Conservation (phyloP, 805 yeast species). For the Barnettozyma siamensis region DNA sequence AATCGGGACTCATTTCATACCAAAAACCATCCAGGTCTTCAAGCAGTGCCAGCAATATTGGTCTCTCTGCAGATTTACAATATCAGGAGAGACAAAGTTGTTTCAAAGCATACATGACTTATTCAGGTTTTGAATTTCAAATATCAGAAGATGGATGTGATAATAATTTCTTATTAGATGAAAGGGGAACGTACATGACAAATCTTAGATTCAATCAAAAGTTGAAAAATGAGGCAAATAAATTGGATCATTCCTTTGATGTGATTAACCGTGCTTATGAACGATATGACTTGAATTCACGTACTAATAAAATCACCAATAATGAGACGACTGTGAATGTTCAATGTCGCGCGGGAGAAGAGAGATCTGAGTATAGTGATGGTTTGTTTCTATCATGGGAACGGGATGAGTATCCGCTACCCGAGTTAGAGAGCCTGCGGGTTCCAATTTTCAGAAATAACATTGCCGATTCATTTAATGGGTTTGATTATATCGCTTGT, state of each 20-base stretch:
- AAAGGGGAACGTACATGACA: constrained; percentile 1
- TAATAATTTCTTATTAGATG: constrained; percentile 4
- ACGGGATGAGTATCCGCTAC: too few species aligned
- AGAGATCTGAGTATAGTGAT: constrained; percentile 9
- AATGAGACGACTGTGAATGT: constrained; percentile 7
- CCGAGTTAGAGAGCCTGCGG: background rate
- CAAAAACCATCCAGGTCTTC: too few species aligned
- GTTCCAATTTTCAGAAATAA: constrained; percentile 15
- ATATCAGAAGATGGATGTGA: constrained; percentile 5
- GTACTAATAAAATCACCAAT: too few species aligned
- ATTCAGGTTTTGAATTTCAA: constrained; percentile 9
- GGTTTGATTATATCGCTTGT: constrained; percentile 11
- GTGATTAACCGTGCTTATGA: too few species aligned
- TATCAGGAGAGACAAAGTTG: constrained; percentile 14
- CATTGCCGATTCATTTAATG: constrained; percentile 13
- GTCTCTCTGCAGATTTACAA: constrained; percentile 4
- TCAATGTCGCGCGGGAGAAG: background rate
- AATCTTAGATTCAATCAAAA: too few species aligned
- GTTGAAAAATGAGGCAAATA: too few species aligned
- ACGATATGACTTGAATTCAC: too few species aligned
- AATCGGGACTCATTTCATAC: too few species aligned
- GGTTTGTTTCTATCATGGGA: constrained; percentile 4
- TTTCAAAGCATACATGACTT: constrained; percentile 13
- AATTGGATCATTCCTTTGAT: too few species aligned
- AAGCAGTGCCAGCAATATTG: background rate